A percentile compares a stretch with the other conserved stretches of the same genome.
Conservation (phyloP, 305 asterid species). For the Fraxinus greggii region DNA sequence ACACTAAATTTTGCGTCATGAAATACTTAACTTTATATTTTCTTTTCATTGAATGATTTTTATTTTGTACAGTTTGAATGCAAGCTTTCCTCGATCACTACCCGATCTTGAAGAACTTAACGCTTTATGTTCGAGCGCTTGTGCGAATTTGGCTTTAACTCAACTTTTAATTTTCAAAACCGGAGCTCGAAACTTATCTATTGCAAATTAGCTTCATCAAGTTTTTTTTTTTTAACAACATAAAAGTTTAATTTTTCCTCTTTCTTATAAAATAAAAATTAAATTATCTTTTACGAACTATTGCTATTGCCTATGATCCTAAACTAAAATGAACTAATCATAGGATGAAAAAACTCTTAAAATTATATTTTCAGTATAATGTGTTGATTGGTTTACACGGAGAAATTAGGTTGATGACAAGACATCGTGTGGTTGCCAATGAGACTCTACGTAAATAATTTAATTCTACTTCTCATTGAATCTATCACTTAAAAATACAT, state of each 20-base stretch:
- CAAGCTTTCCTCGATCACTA: background rate
- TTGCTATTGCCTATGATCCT: background rate
- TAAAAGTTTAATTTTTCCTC: background rate
- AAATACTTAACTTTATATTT: background rate
- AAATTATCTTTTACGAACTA: background rate
- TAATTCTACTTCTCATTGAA: too few species aligned
- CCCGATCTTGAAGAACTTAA: background rate
- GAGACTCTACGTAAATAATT: background rate
- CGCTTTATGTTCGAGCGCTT: background rate
- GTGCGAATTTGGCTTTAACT: background rate
- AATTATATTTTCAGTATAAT: background rate
- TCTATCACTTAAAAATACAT: background rate
- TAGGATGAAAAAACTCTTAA: background rate
- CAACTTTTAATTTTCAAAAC: too few species aligned
- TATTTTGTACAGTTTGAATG: background rate
- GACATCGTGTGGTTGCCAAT: background rate
- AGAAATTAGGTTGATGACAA: background rate
- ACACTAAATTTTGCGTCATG: background rate
- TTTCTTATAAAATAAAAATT: too few species aligned
- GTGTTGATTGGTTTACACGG: background rate
- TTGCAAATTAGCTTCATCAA: too few species aligned
- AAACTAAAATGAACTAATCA: background rate
- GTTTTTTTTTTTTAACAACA: too few species aligned
- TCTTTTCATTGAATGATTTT: background rate
- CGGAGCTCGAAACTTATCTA: too few species aligned